Conservation (phyloP, 768 basidiomycete species). For the button mushroom (Agaricus bisporus) region DNA sequence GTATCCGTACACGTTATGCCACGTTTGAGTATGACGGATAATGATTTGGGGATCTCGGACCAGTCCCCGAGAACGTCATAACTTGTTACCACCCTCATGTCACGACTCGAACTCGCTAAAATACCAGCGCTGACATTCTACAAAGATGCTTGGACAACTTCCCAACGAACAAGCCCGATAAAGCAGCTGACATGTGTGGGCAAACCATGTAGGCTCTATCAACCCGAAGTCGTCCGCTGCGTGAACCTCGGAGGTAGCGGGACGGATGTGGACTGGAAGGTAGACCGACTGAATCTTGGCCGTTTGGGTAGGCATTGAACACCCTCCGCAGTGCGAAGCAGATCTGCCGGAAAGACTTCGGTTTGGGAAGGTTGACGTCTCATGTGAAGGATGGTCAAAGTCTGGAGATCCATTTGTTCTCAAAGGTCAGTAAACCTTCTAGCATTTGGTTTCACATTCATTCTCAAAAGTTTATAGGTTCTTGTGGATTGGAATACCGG, state of each 20-base stretch:
- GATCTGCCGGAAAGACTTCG: conserved; percentile 80
- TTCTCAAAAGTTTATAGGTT: conserved; percentile 40
- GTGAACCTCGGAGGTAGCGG: conserved; percentile 69
- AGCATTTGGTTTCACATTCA: neutral
- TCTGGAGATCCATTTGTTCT: conserved; percentile 82
- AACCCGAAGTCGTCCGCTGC: conserved; percentile 85
- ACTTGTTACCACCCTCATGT: conserved; percentile 33
- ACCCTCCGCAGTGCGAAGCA: conserved; percentile 66
- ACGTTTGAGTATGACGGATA: conserved; percentile 3
- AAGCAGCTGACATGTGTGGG: conserved; percentile 80
- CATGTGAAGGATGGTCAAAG: conserved; percentile 85
- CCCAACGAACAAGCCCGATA: conserved; percentile 62
- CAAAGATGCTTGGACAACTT: conserved; percentile 54
- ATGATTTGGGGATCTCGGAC: neutral
- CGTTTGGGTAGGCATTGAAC: conserved; percentile 1
- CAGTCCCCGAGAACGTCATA: neutral
- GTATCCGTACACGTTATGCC: neutral
- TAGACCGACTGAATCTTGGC: conserved; percentile 23
- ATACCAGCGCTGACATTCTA: conserved; percentile 80
- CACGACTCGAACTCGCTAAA: conserved; percentile 63
- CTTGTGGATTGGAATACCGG: conserved; percentile 82
- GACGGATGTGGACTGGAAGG: conserved; percentile 88
- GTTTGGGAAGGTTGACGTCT: conserved; percentile 80
- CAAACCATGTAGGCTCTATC: conserved; percentile 66
- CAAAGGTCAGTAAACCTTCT: conserved; percentile 49